phyloP scores from a whole-genome alignment of 116 monocot species.

The Dioscorea cayenensis region DNA sequence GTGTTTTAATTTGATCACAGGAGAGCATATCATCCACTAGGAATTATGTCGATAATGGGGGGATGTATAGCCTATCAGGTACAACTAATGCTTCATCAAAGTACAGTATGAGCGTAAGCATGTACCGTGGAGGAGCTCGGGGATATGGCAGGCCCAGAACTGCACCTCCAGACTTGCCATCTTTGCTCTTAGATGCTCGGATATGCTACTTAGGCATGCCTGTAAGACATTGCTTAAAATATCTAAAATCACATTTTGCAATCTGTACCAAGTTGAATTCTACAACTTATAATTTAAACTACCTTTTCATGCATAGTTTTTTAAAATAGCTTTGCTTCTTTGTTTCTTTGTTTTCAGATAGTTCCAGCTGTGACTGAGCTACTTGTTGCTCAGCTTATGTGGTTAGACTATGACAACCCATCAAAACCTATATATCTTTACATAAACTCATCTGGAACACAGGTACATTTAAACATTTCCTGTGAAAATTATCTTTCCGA shows the following conservation, averaged over 20 bases:
- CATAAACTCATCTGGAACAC: conserved; percentile 85
- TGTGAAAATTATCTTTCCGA: background rate
- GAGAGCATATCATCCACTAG: conserved; percentile 76
- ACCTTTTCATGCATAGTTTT: background rate
- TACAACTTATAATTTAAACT: conserved; percentile 4
- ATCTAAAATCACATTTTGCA: background rate
- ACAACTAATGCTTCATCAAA: conserved; percentile 44
- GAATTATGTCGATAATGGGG: conserved; percentile 84
- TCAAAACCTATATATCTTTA: conserved; percentile 86
- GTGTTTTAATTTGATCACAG: conserved; percentile 23
- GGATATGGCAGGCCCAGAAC: conserved; percentile 76
- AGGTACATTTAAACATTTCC: conserved; percentile 26
- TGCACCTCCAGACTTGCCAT: conserved; percentile 92
- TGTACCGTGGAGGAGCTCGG: conserved; percentile 73
- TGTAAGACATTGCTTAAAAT: conserved; percentile 31
- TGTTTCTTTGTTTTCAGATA: conserved; percentile 57
- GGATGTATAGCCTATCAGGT: conserved; percentile 60
- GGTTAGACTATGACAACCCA: conserved; percentile 80
- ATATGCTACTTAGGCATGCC: conserved; percentile 89
- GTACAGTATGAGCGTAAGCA: conserved; percentile 80
- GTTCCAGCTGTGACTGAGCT: conserved; percentile 83
- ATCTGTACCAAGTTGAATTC: background rate
- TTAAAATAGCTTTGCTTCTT: conserved; percentile 2
- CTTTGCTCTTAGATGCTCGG: conserved; percentile 79
- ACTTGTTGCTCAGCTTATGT: conserved; percentile 80